These are phyloP conservation scores for Lipomyces oligophaga DNA, from an alignment of 805 yeast species.

Conservation along the genomic window DNA sequence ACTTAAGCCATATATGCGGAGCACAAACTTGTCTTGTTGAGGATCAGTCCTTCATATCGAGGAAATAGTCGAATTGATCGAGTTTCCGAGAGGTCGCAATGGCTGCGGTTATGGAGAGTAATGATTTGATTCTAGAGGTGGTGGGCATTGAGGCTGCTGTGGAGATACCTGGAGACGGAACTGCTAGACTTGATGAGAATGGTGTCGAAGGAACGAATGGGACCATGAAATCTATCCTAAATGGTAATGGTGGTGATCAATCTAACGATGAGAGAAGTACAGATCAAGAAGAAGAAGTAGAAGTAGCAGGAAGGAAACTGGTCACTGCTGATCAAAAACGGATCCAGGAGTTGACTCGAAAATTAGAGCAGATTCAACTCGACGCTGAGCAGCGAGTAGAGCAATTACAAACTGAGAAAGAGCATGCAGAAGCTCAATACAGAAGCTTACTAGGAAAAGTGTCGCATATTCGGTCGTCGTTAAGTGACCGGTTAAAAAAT, in stretches of 20 bases:
- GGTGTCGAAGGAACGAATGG: background rate
- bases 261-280: too few species aligned
- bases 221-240: too few species aligned
- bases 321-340: slow-evolving; percentile 55
- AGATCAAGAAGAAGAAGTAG: slow-evolving; percentile 5
- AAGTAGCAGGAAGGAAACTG: background rate
- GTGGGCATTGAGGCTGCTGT: background rate
- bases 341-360: too few species aligned
- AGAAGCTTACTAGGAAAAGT: slow-evolving; percentile 39
- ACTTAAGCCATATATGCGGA: too few species aligned
- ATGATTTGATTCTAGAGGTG: background rate
- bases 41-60: too few species aligned
- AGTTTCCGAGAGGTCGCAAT: too few species aligned
- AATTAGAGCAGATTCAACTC: too few species aligned
- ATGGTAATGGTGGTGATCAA: too few species aligned
- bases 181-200: background rate
- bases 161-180: background rate
- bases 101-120: too few species aligned
- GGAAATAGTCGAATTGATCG: too few species aligned
- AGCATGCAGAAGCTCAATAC: slow-evolving; percentile 42
- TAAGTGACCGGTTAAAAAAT: slow-evolving; percentile 46
- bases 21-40: too few species aligned
- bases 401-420: slow-evolving; percentile 47
- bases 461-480: slow-evolving; percentile 38
- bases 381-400: too few species aligned